Base-by-base conservation (phyloP, 768 basidiomycete species). In the Tephrocybe sp. region DNA sequence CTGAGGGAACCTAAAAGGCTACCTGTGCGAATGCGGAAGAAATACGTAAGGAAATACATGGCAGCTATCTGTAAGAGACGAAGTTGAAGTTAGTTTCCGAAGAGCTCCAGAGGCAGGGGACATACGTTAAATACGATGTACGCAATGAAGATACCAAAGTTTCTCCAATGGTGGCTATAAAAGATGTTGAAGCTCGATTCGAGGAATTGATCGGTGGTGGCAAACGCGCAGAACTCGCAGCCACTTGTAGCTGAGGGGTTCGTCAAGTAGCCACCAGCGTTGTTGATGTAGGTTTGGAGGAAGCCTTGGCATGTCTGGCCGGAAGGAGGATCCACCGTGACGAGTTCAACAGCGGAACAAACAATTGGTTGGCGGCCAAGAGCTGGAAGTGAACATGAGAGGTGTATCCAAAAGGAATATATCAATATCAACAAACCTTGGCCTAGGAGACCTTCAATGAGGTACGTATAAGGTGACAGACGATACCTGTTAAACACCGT, bases 281-380 rank as follows among this genome's bases (percentile, higher is more conserved):
- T 50, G 0, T 64, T 47, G 11, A 87, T 83, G 61, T 76, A 91
- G 0, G 67, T 50, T 16, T 62, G 45, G 51, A 87, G 60, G 62
- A 76, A 91, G 1, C 62, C 38, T 6, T 63, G 63, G 58, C 90
- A 91, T 0, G 74, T 80, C 54, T 77, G 69, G 1, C 83, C 83
- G 0, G 68, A 58, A 3, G 85, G 83, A 1, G 86, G 81, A 4
- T 78, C 59, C 53, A 94, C 60, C 1, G 69, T 70, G 2, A 82
- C 77, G n/a, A 80, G 70, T 61, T 94, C 92, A 42, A 72, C 64
- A 0, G 64, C n/a, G 0, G 83, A 64, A 61, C 92, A 94, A 13
- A 64, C 68, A 41, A 87, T 71, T 1, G 63, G 52, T 41, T 73
- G 65, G 6, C 65, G 69, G 0, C 81, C 83, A 11, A 86, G 59